Evolutionary conservation across 148 eudicot genomes (phyloP).

Genomic region (Fagopyrum esculentum): DNA sequence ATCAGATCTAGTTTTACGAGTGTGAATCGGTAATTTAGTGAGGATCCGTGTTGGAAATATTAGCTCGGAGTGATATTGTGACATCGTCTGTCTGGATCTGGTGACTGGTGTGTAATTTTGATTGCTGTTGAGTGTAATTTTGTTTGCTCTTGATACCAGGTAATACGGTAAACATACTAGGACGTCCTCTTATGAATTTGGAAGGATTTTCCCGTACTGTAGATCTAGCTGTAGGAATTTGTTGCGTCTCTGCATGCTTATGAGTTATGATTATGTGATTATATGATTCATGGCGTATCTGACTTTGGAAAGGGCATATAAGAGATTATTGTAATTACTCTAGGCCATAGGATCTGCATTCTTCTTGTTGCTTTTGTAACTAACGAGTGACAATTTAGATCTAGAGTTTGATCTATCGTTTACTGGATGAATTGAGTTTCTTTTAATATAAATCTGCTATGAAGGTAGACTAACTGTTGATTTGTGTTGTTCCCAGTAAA

Average conservation of each 20-base stretch:
- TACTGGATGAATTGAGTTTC: neutral
- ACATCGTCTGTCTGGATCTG: neutral
- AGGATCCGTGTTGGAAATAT: neutral
- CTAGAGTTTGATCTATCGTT: neutral
- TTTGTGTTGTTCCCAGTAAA: neutral
- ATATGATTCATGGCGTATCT: neutral
- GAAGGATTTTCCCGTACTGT: neutral
- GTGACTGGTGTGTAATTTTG: neutral
- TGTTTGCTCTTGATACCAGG: neutral
- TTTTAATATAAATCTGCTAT: neutral
- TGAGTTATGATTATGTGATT: too few relatives aligned
- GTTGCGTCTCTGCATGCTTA: neutral
- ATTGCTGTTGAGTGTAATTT: neutral
- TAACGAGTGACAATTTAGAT: neutral
- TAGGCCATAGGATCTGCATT: neutral
- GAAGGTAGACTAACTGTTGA: neutral
- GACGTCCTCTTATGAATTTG: neutral
- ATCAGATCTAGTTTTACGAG: neutral
- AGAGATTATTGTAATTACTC: neutral
- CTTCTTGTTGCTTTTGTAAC: neutral
- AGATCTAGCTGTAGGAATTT: neutral
- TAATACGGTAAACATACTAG: neutral
- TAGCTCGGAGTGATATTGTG: neutral
- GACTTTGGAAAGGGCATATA: neutral
- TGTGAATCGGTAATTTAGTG: neutral